Evolutionary conservation across 345 rosid species (phyloP).

Genomic region (Eutrema yunnanense): DNA sequence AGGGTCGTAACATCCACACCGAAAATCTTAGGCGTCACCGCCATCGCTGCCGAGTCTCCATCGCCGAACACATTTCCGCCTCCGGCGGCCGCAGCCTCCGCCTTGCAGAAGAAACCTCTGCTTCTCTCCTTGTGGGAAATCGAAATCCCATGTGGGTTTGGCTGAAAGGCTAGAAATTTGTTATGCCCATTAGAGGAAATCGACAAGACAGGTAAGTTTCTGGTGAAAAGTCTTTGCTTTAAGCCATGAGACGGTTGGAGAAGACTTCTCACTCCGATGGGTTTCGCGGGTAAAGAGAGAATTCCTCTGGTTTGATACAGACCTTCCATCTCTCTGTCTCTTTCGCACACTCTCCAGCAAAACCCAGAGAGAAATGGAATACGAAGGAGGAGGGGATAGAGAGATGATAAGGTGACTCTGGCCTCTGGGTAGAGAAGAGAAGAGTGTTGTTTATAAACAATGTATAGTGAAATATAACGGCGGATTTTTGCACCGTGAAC

Average conservation of each 20-base stretch:
- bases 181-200: conserved; percentile 47
- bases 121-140: conserved; percentile 38
- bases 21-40: conserved; percentile 52
- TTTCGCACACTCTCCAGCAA: conserved; percentile 14
- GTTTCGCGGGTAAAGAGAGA: conserved; percentile 69
- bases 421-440: conserved; percentile 30
- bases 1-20: conserved; percentile 65
- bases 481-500: neutral
- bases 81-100: conserved; percentile 75
- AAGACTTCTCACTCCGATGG: conserved; percentile 35
- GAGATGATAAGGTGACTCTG: conserved; percentile 32
- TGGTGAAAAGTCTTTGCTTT: conserved; percentile 63
- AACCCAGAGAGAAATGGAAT: conserved; percentile 15
- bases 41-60: conserved; percentile 12
- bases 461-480: conserved; percentile 3
- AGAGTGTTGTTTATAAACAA: conserved; percentile 25
- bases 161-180: conserved; percentile 34
- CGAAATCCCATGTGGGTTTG: conserved; percentile 41
- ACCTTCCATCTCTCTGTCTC: conserved; percentile 62
- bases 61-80: conserved; percentile 46
- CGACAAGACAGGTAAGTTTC: conserved; percentile 42
- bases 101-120: conserved; percentile 67
- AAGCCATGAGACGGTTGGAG: conserved; percentile 59
- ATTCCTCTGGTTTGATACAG: conserved; percentile 67
- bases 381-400: conserved; percentile 18